Base-by-base conservation (phyloP, 2,329 filamentous ascomycete species). In the Colletotrichum musae region DNA sequence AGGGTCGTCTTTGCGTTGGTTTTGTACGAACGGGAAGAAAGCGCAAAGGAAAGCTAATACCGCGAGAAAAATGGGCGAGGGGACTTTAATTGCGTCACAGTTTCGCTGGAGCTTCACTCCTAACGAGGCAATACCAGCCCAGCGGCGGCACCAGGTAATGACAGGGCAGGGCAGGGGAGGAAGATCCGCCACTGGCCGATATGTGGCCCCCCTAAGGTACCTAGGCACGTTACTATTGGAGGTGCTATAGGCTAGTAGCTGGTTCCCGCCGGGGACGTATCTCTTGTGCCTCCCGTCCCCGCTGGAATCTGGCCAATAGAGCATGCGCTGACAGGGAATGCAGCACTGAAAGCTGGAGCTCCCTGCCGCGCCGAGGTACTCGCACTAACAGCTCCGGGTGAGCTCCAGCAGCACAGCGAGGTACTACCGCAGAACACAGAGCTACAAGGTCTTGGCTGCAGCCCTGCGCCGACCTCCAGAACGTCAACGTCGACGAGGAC, bases 1-100 rank as follows among this genome's bases (percentile, higher is more conserved):
- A 43, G 58, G 52, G 58, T 15, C 24, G 39, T 32, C 51, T 36
- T 56, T 39, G 51, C 21, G n/a, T n/a, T 61, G 41, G 41, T 56
- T 41, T 53, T 48, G 26, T 57, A 63, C 56, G 56, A 56, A 39
- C 62, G 65, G 48, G 43, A 48, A 39, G 21, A 24, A 12, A 52
- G 45, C 39, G 63, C 18, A 57, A 45, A 28, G 45, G 45, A 18
- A 24, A 67, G 48, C 28, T 51, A 18, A 18, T 18, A 43, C 13
- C 51, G 50, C 18, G 62, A 57, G 43, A 58, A 61, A 64, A 57
- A 36, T 36, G 26, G 57, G 56, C 62, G 43, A 61, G 56, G 57
- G 66, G 67, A 43, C 62, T 67, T 58, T 61, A 52, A 70, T 70
- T 70, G 67, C 67, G 67, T 70, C 67, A 70, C 67, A 58, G 62